phyloP scores from a whole-genome alignment of 768 basidiomycete genomes.

The Calocera viscosa region DNA sequence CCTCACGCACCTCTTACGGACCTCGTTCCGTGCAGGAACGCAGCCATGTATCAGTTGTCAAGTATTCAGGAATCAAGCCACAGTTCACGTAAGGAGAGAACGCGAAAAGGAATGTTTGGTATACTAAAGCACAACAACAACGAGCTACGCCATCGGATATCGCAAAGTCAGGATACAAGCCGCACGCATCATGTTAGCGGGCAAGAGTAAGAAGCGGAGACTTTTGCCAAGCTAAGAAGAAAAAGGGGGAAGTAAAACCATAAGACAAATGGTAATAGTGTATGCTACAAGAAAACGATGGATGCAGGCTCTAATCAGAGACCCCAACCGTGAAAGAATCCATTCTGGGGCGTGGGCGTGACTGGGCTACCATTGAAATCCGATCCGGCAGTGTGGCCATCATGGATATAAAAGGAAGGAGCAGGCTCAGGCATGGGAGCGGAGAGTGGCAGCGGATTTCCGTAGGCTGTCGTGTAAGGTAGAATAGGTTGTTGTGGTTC shows the following conservation, averaged over 20 bases:
- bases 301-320: not conserved
- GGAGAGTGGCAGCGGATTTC: not conserved
- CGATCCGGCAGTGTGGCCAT: not conserved
- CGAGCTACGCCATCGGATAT: not conserved
- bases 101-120: too few species aligned
- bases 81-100: too few species aligned
- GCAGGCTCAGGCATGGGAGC: not conserved
- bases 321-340: not conserved
- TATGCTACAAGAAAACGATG: not conserved
- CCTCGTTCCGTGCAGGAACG: too few species aligned
- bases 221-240: too few species aligned
- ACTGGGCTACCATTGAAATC: not conserved
- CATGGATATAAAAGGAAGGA: not conserved
- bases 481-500: constrained; percentile 2
- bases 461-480: not conserved
- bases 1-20: too few species aligned
- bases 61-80: too few species aligned
- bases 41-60: too few species aligned
- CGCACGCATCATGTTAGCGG: too few species aligned
- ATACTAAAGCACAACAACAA: too few species aligned
- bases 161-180: too few species aligned
- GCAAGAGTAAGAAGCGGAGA: too few species aligned
- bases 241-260: not conserved
- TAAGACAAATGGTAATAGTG: not conserved
- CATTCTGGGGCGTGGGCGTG: not conserved